Conservation (phyloP, 192 early-diverging fungal species). For the Coemansia sp. region DNA sequence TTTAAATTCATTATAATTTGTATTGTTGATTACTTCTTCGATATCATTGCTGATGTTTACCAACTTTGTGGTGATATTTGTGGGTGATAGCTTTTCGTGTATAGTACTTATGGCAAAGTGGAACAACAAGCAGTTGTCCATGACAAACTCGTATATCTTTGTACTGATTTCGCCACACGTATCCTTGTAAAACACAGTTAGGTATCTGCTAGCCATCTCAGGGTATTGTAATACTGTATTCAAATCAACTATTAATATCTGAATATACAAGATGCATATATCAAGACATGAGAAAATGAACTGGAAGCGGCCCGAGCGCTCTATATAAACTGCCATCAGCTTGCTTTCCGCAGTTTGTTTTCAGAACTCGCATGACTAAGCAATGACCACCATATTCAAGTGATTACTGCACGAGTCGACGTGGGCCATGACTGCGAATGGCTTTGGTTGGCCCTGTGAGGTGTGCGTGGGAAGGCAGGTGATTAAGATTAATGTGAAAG, state of each 20-base stretch:
- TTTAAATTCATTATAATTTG: not conserved
- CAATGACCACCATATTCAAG: not conserved
- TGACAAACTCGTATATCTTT: conserved; percentile 6
- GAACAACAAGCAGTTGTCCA: conserved; percentile 3
- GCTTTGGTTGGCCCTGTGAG: not conserved
- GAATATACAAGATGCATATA: not conserved
- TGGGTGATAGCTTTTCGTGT: not conserved
- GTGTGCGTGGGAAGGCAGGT: not conserved
- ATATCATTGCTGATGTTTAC: not conserved
- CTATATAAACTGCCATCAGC: not conserved
- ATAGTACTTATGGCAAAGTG: not conserved
- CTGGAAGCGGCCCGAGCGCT: not conserved
- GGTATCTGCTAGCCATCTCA: not conserved
- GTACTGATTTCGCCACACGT: not conserved
- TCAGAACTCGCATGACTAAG: not conserved
- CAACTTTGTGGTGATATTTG: not conserved
- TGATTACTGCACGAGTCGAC: not conserved
- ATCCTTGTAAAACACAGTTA: not conserved
- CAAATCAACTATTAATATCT: not conserved
- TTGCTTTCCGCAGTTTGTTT: not conserved
- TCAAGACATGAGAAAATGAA: not conserved
- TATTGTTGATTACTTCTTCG: not conserved
- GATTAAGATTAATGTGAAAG: not conserved
- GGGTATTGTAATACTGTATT: not conserved
- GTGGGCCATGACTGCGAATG: not conserved